Percentiles rank a stretch among this genome's conserved stretches.
phyloP scores from a whole-genome alignment of 345 rosid genomes.

The Cardamine chenopodiifolia region DNA sequence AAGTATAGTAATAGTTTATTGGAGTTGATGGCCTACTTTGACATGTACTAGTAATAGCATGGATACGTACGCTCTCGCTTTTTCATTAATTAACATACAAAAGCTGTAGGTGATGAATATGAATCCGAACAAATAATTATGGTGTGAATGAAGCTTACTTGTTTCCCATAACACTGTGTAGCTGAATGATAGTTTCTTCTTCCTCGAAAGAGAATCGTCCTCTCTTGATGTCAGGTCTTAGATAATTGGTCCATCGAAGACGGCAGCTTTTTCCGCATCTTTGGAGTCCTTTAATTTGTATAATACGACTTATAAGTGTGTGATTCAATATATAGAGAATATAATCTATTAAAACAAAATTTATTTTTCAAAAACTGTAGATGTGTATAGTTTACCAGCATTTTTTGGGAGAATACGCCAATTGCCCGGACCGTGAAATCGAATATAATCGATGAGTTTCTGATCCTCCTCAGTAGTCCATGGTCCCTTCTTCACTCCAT shows the following conservation, averaged over 20 bases:
- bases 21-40: conserved; percentile 47
- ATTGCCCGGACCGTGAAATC: conserved; percentile 66
- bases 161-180: conserved; percentile 85
- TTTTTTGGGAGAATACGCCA: conserved; percentile 79
- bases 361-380: neutral
- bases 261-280: conserved; percentile 99
- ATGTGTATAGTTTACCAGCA: conserved; percentile 54
- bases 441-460: conserved; percentile 62
- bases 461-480: conserved; percentile 84
- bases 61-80: conserved; percentile 9
- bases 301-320: conserved; percentile 5
- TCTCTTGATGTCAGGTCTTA: conserved; percentile 92
- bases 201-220: conserved; percentile 94
- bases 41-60: conserved; percentile 33
- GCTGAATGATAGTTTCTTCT: conserved; percentile 89
- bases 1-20: conserved; percentile 15
- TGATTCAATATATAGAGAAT: neutral
- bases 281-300: conserved; percentile 61
- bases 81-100: conserved; percentile 18
- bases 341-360: neutral
- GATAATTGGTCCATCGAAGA: conserved; percentile 94
- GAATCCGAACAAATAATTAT: neutral
- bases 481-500: conserved; percentile 83
- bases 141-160: conserved; percentile 53
- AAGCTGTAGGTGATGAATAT: conserved; percentile 10